Percentiles rank a stretch among this genome's conserved stretches.
phyloP scores from a whole-genome alignment of 2,329 filamentous ascomycete genomes.

The Peltaster fructicola region DNA sequence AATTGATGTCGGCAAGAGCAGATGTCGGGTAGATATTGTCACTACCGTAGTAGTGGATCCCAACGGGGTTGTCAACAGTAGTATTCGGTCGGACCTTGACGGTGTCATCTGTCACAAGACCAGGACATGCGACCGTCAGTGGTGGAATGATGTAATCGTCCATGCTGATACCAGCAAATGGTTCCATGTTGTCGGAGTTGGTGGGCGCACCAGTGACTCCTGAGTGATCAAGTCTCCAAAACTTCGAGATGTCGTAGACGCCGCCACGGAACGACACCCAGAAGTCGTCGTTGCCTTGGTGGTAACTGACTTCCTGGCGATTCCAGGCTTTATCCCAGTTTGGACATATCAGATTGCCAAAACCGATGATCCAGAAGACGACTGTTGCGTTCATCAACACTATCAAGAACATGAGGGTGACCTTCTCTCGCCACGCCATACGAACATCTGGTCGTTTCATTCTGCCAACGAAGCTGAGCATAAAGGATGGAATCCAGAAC shows the following conservation, averaged over 20 bases:
- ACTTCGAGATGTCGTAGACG: conserved; percentile 84
- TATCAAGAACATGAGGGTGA: conserved; percentile 69
- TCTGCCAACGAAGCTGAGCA: conserved; percentile 64
- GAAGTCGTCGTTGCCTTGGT: conserved; percentile 58
- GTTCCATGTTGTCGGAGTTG: conserved; percentile 47
- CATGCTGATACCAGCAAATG: conserved; percentile 60
- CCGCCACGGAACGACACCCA: conserved; percentile 75
- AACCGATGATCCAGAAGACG: conserved; percentile 81
- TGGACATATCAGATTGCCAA: conserved; percentile 74
- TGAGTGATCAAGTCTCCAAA: conserved; percentile 72
- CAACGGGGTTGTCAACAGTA: conserved; percentile 33
- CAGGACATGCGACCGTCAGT: conserved; percentile 54
- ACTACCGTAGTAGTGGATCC: conserved; percentile 51
- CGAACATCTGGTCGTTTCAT: conserved; percentile 97
- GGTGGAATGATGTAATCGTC: conserved; percentile 76
- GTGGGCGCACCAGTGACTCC: conserved; percentile 45
- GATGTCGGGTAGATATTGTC: conserved; percentile 34
- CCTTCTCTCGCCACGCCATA: conserved; percentile 92
- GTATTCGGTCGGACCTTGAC: conserved; percentile 49
- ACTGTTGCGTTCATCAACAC: conserved; percentile 62
- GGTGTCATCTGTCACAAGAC: conserved; percentile 42
- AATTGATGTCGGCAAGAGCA: conserved; percentile 44
- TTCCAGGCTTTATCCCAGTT: conserved; percentile 85
- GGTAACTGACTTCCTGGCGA: conserved; percentile 46
- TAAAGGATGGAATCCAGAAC: conserved; percentile 83